phyloP scores from a whole-genome alignment of 2,329 filamentous ascomycete genomes.

The Cladosporium sp. region DNA sequence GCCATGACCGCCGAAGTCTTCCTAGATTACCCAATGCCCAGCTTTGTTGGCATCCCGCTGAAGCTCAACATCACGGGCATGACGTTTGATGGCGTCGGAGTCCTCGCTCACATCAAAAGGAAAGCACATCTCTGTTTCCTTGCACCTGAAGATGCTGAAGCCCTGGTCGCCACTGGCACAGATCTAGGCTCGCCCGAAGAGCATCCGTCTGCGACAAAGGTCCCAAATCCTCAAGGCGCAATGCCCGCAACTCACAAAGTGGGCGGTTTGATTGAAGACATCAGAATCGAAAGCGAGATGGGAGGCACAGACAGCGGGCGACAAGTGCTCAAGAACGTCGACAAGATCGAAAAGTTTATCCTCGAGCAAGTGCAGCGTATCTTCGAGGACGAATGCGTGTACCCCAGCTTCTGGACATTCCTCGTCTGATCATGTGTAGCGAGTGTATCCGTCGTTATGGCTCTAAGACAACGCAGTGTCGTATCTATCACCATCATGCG shows the following conservation, averaged over 20 bases:
- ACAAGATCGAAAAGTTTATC: slow-evolving; percentile 97
- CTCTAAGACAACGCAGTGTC: background rate
- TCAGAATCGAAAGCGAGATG: slow-evolving; percentile 96
- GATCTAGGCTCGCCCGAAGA: slow-evolving; percentile 27
- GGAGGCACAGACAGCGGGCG: slow-evolving; percentile 87
- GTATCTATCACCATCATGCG: background rate
- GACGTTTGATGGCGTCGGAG: slow-evolving; percentile 91
- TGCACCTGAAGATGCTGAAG: slow-evolving; percentile 83
- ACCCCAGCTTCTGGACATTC: slow-evolving; percentile 98
- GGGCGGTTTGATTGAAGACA: slow-evolving; percentile 83
- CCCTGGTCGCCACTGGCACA: slow-evolving; percentile 48
- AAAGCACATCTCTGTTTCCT: slow-evolving; percentile 92
- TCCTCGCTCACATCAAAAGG: slow-evolving; percentile 86
- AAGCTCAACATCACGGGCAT: slow-evolving; percentile 93
- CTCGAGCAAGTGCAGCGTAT: slow-evolving; percentile 94
- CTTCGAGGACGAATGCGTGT: slow-evolving; percentile 98
- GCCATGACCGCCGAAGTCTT: slow-evolving; percentile 92
- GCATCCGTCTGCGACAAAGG: slow-evolving; percentile 16
- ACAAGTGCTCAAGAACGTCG: slow-evolving; percentile 96
- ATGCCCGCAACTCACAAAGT: slow-evolving; percentile 33
- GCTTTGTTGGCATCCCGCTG: slow-evolving; percentile 92
- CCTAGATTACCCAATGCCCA: slow-evolving; percentile 97
- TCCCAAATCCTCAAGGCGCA: slow-evolving; percentile 5
- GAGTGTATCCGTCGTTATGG: background rate
- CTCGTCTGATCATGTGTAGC: slow-evolving; percentile 60